Evolutionary conservation across 345 rosid species (phyloP).

Genomic region (Triadica sebifera): DNA sequence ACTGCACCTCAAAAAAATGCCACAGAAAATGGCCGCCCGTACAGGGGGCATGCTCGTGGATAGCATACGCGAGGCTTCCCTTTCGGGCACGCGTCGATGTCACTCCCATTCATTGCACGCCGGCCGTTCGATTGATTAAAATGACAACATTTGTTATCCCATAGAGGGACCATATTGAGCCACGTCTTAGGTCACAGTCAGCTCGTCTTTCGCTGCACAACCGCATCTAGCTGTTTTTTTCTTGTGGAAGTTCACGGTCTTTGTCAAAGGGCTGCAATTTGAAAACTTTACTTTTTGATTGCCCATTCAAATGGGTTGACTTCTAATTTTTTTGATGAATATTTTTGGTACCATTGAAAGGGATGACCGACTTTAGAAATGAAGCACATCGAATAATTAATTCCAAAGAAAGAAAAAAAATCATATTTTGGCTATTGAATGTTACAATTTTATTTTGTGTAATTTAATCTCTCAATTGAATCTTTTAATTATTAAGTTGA

Average conservation of each 20-base stretch:
- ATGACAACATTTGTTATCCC: background rate
- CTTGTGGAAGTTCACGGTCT: constrained; percentile 11
- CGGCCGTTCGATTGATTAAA: constrained; percentile 30
- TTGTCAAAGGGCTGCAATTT: constrained; percentile 6
- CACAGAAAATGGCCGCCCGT: constrained; percentile 25
- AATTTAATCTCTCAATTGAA: too few species aligned
- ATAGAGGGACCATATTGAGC: constrained; percentile 7
- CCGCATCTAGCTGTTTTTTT: background rate
- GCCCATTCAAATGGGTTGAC: constrained; percentile 14
- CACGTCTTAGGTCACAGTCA: constrained; percentile 19
- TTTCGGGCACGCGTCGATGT: constrained; percentile 26
- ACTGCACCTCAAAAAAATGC: too few species aligned
- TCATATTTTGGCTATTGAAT: too few species aligned
- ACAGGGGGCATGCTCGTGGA: constrained; percentile 7
- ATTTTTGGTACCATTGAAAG: background rate
- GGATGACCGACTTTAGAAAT: too few species aligned
- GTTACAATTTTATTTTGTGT: too few species aligned
- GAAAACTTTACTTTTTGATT: too few species aligned
- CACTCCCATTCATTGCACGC: constrained; percentile 13
- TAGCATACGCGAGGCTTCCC: background rate
- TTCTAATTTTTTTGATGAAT: background rate
- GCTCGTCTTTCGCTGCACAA: background rate
- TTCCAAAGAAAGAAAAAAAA: too few species aligned
- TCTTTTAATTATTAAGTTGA: too few species aligned
- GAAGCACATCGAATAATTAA: too few species aligned